Percentiles rank a stretch among this genome's conserved stretches.
phyloP scores from a whole-genome alignment of 176 grass and related monocot genomes.

The Rhynchospora tenuis region DNA sequence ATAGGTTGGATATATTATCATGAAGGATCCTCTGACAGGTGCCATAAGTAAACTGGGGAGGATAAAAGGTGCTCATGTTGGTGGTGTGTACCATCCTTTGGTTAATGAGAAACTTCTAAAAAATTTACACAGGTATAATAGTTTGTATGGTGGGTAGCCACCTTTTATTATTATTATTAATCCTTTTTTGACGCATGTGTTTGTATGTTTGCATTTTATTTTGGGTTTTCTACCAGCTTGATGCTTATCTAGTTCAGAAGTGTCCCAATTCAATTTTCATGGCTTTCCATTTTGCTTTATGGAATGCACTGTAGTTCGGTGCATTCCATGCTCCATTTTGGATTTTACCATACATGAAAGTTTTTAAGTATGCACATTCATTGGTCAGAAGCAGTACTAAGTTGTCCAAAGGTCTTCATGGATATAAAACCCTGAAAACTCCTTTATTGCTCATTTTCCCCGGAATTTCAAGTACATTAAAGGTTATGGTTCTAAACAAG shows the following conservation, averaged over 20 bases:
- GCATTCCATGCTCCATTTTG: background rate
- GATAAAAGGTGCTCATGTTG: slow-evolving; percentile 72
- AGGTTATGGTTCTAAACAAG: background rate
- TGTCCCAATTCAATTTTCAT: too few relatives aligned
- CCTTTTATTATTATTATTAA: background rate
- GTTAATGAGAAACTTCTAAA: slow-evolving; percentile 51
- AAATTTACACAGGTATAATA: slow-evolving; percentile 48
- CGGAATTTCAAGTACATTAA: background rate
- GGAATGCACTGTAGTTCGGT: background rate
- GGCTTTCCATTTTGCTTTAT: background rate
- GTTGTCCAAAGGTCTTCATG: background rate
- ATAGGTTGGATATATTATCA: slow-evolving; percentile 95
- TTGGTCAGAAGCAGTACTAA: background rate
- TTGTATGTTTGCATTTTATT: background rate
- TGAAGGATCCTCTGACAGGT: slow-evolving; percentile 62
- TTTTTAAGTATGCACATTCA: background rate
- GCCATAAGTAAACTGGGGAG: slow-evolving; percentile 51
- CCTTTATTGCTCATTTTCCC: background rate
- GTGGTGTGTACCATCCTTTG: slow-evolving; percentile 68
- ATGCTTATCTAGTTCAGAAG: too few relatives aligned
- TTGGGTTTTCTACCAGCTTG: background rate
- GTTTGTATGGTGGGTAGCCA: background rate
- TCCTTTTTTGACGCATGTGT: background rate
- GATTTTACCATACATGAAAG: background rate
- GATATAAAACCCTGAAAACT: background rate